Evolutionary conservation across 192 early-diverging fungal genomes (phyloP), one percentile per base, ranked within the genome.

Genomic region (Lobosporangium transversale): DNA sequence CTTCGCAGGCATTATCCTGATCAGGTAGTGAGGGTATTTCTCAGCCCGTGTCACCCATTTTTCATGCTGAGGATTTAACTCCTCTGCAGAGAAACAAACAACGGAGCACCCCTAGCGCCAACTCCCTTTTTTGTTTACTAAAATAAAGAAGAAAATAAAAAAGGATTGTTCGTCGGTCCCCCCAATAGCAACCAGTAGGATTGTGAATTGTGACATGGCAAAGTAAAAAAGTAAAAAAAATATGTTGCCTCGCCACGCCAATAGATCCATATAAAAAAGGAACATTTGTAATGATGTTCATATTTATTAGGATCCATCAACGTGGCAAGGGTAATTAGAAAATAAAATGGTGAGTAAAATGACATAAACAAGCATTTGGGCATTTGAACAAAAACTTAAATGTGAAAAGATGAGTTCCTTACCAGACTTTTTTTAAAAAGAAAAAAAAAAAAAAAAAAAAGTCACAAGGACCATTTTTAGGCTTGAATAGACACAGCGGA

Each of bases 1-100:
- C 81, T 70, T 76, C 81, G 79, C 81, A 83, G 79, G 79, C 56
- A 75, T 80, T 83, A 82, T 52, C 78, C 79, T 82, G 81, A 82
- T 82, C 81, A 76, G 81, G 81, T 80, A 37, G 11, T 80, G 53
- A 80, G 81, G 56, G 81, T 83, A 74, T 83, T 56, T 83, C 81
- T 83, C 81, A 80, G 81, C 62, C 81, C 43, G 23, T 45, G 33
- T 48, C 12, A 58, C 31, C n/a, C n/a, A n/a, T n/a, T n/a, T n/a
- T n/a, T n/a, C n/a, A n/a, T n/a, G n/a, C n/a, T n/a, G n/a, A n/a
- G n/a, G n/a, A n/a, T n/a, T n/a, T n/a, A n/a, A n/a, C n/a, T n/a
- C n/a, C n/a, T n/a, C n/a, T n/a, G n/a, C n/a, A n/a, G n/a, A n/a
- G 30, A 45, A 53, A 54, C 53, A 43, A 63, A 26, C 23, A 26